Evolutionary conservation across 495 filamentous ascomycete species (phyloP), one percentile per base, ranked within the genome.

Genomic region (Xanthoparmelia taractica): DNA sequence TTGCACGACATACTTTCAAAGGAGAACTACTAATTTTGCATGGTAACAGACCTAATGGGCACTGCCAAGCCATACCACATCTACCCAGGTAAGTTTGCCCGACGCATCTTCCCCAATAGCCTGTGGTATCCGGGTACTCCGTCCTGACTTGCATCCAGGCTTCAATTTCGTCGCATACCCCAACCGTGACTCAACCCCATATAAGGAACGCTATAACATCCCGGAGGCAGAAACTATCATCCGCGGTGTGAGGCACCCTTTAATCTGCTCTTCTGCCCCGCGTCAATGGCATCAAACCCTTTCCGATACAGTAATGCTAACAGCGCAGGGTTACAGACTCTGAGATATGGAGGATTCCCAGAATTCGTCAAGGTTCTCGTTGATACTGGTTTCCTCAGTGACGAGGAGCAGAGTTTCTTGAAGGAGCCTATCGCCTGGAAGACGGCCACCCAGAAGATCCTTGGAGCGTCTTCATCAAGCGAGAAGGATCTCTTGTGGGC

Each of bases 141-240:
- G 41, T 45, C 41, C 41, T 45, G 17, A 45, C 41, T 82, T 52
- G 31, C 8, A 84, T 76, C 88, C 88, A 47, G 85, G 92, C 38
- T 97, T 85, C 70, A 86, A 89, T 31, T 94, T 96, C 69, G 91
- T 96, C 59, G 92, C 88, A 12, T 98, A 97, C 74, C 90, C 91
- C 15, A 97, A 97, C 83, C 81, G 93, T 60, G 91, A 97, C 75
- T 94, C 89, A 2, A 91, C 85, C 0, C 80, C 85, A 23, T 97
- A 89, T 83, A 85, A 84, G 65, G 89, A 95, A 79, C 83, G 87
- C 47, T 98, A 97, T 82, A 82, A 80, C 70, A 69, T 75, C 76
- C 60, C 63, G 8, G 64, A 65, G 56, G 78, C 78, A 27, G 72
- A 78, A 70, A 80, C 75, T 58, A 66, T 80, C 56, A 66, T 81